Percentiles rank a stretch among this genome's conserved stretches.
phyloP scores from a whole-genome alignment of 768 basidiomycete genomes.

The Hygrocybe coccinea region DNA sequence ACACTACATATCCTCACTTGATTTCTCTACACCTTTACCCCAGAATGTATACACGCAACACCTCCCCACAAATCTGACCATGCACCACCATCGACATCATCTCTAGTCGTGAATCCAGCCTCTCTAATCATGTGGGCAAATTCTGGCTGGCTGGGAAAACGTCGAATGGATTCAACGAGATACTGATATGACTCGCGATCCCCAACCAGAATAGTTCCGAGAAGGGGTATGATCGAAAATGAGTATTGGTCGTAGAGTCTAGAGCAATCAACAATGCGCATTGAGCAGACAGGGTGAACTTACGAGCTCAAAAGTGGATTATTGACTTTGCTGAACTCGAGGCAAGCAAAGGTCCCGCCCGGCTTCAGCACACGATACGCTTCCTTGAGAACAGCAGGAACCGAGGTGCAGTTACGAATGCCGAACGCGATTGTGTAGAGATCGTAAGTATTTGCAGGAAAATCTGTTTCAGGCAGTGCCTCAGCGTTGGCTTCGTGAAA shows the following conservation, averaged over 20 bases:
- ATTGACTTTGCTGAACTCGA: conserved; percentile 91
- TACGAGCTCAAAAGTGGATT: conserved; percentile 85
- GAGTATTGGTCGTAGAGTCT: conserved; percentile 95
- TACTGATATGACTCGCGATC: conserved; percentile 97
- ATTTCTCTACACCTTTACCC: conserved; percentile 61
- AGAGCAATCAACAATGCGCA: conserved; percentile 11
- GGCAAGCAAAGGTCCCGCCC: conserved; percentile 89
- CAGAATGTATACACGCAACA: conserved; percentile 80
- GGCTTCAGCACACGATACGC: conserved; percentile 94
- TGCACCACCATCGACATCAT: conserved; percentile 71
- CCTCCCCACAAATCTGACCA: conserved; percentile 87
- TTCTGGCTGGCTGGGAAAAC: conserved; percentile 82
- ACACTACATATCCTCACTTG: too few species aligned
- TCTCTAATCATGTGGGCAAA: conserved; percentile 87
- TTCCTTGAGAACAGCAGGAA: conserved; percentile 81
- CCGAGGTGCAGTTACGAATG: conserved; percentile 93
- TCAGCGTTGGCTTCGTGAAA: conserved; percentile 96
- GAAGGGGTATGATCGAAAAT: conserved; percentile 88
- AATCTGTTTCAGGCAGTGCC: conserved; percentile 56
- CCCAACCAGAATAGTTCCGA: conserved; percentile 95
- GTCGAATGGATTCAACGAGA: conserved; percentile 93
- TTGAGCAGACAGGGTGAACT: conserved; percentile 25
- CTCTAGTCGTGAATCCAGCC: conserved; percentile 74
- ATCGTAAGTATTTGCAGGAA: conserved; percentile 82
- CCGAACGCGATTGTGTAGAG: conserved; percentile 99